phyloP scores from a whole-genome alignment of 768 basidiomycete genomes.

The Boletus barrowsii region DNA sequence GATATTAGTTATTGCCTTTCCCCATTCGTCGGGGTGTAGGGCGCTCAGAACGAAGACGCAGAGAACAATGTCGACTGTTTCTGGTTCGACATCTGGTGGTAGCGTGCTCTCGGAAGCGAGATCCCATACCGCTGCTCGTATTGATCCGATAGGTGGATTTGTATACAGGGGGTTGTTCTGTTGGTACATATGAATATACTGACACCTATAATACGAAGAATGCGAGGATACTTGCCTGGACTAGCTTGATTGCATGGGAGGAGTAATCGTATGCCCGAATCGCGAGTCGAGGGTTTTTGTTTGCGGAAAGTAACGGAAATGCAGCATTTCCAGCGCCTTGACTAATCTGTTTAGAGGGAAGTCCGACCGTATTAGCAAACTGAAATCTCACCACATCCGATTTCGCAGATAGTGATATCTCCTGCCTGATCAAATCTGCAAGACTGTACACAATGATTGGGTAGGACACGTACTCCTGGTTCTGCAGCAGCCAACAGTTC shows the following conservation, averaged over 20 bases:
- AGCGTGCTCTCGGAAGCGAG: constrained; percentile 61
- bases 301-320: constrained; percentile 82
- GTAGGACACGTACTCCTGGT: constrained; percentile 47
- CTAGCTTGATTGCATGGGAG: constrained; percentile 80
- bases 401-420: constrained; percentile 70
- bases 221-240: constrained; percentile 56
- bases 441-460: background rate
- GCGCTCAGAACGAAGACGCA: constrained; percentile 94
- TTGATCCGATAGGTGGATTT: constrained; percentile 62
- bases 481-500: constrained; percentile 73
- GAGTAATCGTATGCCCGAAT: constrained; percentile 92
- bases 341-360: constrained; percentile 3
- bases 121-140: constrained; percentile 89
- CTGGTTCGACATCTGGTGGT: constrained; percentile 60
- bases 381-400: constrained; percentile 75
- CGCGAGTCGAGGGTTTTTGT: constrained; percentile 72
- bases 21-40: constrained; percentile 92
- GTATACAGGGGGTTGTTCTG: constrained; percentile 73
- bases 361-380: background rate
- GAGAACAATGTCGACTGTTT: constrained; percentile 83
- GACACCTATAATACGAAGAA: background rate
- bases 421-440: constrained; percentile 59
- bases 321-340: constrained; percentile 93
- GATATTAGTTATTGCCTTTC: constrained; percentile 74
- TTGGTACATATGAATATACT: background rate